phyloP scores from a whole-genome alignment of 345 rosid species.

The Moringa oleifera region DNA sequence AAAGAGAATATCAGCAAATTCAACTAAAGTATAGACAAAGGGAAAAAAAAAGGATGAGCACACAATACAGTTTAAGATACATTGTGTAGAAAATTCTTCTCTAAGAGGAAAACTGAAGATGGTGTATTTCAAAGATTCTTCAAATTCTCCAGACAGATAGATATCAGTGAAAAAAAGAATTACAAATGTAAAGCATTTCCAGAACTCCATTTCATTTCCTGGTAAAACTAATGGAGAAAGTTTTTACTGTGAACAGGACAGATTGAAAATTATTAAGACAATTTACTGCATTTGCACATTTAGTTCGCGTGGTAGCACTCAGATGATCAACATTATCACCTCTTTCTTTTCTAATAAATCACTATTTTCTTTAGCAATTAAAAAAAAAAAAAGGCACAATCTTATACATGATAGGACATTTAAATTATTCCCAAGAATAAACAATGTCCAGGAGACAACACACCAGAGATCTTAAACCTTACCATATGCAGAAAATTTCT shows the following conservation, averaged over 20 bases:
- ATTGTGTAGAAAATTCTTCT: neutral
- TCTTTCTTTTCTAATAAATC: no score
- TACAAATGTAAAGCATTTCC: neutral
- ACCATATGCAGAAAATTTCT: no score
- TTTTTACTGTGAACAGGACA: no score
- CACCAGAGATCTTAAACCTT: no score
- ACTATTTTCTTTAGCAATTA: no score
- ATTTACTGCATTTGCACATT: neutral
- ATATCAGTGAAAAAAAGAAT: neutral
- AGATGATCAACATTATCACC: no score
- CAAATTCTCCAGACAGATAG: neutral
- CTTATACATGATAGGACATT: no score
- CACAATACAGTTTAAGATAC: neutral
- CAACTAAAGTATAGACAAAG: neutral
- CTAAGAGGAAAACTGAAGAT: neutral
- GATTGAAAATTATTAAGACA: no score
- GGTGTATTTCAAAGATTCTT: neutral
- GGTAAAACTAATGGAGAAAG: neutral
- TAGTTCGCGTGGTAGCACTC: no score
- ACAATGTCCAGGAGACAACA: no score
- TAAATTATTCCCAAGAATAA: no score
- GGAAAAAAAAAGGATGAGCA: neutral
- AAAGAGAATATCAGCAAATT: constrained; percentile 1
- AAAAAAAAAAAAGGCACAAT: no score
- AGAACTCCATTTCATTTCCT: constrained; percentile 5